These are phyloP conservation scores for Paraglomus occultum DNA, from an alignment of 192 early-diverging fungal genomes.

Conservation along the genomic window DNA sequence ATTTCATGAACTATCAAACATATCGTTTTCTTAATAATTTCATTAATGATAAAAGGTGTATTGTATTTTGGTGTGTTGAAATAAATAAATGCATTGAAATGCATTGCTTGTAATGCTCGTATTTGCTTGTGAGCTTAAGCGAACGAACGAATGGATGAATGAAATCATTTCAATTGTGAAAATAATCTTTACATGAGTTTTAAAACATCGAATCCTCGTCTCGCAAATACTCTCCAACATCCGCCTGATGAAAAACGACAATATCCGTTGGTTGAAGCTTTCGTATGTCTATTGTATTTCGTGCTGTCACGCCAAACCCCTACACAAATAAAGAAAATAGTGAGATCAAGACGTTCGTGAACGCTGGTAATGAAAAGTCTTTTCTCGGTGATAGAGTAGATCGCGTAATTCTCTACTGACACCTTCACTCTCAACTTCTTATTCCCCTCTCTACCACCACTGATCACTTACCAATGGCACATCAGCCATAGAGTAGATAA, in stretches of 20 bases:
- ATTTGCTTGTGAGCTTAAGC: neutral
- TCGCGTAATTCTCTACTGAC: neutral
- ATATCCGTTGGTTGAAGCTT: constrained; percentile 95
- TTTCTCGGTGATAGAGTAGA: neutral
- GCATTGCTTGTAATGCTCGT: no score
- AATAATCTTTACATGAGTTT: neutral
- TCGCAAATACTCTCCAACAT: constrained; percentile 95
- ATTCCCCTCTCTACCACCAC: neutral
- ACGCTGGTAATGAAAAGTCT: neutral
- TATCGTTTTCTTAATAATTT: no score
- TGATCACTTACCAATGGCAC: constrained; percentile 64
- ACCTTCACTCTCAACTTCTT: neutral
- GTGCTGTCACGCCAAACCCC: constrained; percentile 96
- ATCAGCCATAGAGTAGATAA: constrained; percentile 93
- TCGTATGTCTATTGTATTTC: constrained; percentile 86
- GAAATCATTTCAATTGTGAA: constrained; percentile 6
- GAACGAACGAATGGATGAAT: neutral
- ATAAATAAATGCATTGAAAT: no score
- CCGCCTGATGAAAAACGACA: constrained; percentile 94
- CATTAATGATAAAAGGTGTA: no score
- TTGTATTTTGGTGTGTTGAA: no score
- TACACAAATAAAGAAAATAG: constrained; percentile 24
- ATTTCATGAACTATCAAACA: neutral
- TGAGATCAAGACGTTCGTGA: neutral
- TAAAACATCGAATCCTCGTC: constrained; percentile 75